A percentile compares a stretch with the other conserved stretches of the same genome.
Conservation (phyloP, 228 moss, liverwort and hornwort genomes). For the Sphagnum magellanicum region DNA sequence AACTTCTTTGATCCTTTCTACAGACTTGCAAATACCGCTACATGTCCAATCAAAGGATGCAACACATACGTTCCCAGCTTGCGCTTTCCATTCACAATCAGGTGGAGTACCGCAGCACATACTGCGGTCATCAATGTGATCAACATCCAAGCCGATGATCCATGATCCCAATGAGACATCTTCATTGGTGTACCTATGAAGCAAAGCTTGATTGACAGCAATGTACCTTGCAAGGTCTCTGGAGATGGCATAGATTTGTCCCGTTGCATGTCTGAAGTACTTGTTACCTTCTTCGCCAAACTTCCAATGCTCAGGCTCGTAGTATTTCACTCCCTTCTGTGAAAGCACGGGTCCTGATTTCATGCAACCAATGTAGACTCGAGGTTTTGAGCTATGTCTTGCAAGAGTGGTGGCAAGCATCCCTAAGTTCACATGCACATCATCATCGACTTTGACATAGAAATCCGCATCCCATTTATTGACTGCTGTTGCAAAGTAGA, state of each 20-base stretch:
- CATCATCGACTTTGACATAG: slow-evolving; percentile 96
- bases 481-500: slow-evolving; percentile 93
- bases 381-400: slow-evolving; percentile 77
- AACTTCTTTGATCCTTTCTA: slow-evolving; percentile 87
- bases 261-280: slow-evolving; percentile 95
- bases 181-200: slow-evolving; percentile 90
- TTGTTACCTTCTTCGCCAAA: slow-evolving; percentile 98
- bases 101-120: slow-evolving; percentile 99
- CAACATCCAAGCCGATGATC: slow-evolving; percentile 97
- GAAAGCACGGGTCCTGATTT: slow-evolving; percentile 96
- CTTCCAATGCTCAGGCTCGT: slow-evolving; percentile 99
- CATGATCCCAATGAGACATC: slow-evolving; percentile 95
- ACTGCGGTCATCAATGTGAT: slow-evolving; percentile 94
- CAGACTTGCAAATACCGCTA: slow-evolving; percentile 94
- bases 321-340: slow-evolving; percentile 95
- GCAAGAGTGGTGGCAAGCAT: slow-evolving; percentile 75
- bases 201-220: slow-evolving; percentile 65
- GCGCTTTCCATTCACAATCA: slow-evolving; percentile 99
- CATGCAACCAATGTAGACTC: slow-evolving; percentile 97
- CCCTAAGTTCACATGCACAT: slow-evolving; percentile 92
- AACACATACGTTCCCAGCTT: slow-evolving; percentile 90
- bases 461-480: slow-evolving; percentile 90
- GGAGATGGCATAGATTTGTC: slow-evolving; percentile 92
- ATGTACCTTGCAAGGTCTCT: slow-evolving; percentile 83
- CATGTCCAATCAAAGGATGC: slow-evolving; percentile 98